phyloP scores from a whole-genome alignment of 306 rosid species.

The Castanospermum australe region DNA sequence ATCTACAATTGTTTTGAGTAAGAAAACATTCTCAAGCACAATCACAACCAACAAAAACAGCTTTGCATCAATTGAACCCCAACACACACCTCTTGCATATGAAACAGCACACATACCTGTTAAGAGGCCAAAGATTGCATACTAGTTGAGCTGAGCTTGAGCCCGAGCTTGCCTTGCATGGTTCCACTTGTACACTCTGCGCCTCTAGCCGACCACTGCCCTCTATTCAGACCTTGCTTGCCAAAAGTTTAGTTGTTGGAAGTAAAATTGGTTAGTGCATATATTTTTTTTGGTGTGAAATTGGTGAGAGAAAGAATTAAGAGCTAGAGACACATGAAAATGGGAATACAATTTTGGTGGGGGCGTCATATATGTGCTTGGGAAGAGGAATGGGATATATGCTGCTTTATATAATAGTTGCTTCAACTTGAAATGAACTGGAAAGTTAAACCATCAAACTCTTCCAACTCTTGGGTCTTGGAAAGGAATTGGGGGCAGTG shows the following conservation, averaged over 20 bases:
- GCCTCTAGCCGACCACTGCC: not conserved
- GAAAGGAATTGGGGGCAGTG: slow-evolving; percentile 10
- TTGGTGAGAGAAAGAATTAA: not conserved
- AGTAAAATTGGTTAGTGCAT: not conserved
- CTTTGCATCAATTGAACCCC: not conserved
- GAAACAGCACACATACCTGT: not conserved
- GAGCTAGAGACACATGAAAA: not conserved
- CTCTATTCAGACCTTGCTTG: not conserved
- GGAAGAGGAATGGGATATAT: not conserved
- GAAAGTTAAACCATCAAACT: no score
- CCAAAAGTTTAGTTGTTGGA: not conserved
- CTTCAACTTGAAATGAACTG: not conserved
- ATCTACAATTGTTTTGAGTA: no score
- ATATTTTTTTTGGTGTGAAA: not conserved
- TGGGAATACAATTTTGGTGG: not conserved
- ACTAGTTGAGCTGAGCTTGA: not conserved
- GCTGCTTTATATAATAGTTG: not conserved
- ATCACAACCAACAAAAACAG: not conserved
- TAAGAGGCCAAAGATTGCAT: not conserved
- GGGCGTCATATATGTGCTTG: not conserved
- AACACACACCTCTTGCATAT: not conserved
- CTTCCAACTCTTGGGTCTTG: not conserved
- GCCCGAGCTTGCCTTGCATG: not conserved
- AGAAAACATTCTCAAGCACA: not conserved
- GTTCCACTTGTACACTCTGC: not conserved